Percentiles rank a stretch among this genome's conserved stretches.
Conservation (phyloP, 805 yeast species). For the Myxozyma neglecta region DNA sequence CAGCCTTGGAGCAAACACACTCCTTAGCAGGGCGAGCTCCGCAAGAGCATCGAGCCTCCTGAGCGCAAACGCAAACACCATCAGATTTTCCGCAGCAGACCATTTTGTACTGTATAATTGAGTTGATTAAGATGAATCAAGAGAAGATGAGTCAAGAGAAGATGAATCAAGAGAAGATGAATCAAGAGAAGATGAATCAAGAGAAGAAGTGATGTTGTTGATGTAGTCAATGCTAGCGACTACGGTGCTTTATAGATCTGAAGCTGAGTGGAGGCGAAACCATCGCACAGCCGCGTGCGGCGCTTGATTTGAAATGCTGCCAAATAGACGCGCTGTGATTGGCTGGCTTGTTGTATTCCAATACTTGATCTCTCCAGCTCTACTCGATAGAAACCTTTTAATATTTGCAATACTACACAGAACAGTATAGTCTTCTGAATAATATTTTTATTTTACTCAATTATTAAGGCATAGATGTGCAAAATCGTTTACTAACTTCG, state of each 20-base stretch:
- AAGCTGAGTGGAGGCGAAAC: background rate
- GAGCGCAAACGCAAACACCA: conserved; percentile 56
- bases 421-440: too few relatives aligned
- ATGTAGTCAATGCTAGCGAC: background rate
- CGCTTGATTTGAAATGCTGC: conserved; percentile 10
- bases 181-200: background rate
- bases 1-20: conserved; percentile 56
- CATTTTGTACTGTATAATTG: conserved; percentile 35
- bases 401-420: too few relatives aligned
- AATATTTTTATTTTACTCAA: too few relatives aligned
- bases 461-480: too few relatives aligned
- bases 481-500: background rate
- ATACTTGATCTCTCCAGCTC: background rate
- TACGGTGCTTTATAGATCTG: background rate
- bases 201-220: background rate
- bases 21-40: conserved; percentile 59
- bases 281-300: conserved; percentile 6
- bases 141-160: background rate
- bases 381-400: too few relatives aligned
- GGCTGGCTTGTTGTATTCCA: conserved; percentile 1
- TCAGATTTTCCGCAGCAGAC: conserved; percentile 47
- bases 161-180: background rate
- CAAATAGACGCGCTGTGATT: conserved; percentile 13
- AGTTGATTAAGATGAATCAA: conserved; percentile 1
- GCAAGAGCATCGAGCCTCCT: conserved; percentile 64